Percentiles rank a stretch among this genome's conserved stretches.
Conservation (phyloP, 2,329 filamentous ascomycete genomes). For the Tolypocladium capitatum region DNA sequence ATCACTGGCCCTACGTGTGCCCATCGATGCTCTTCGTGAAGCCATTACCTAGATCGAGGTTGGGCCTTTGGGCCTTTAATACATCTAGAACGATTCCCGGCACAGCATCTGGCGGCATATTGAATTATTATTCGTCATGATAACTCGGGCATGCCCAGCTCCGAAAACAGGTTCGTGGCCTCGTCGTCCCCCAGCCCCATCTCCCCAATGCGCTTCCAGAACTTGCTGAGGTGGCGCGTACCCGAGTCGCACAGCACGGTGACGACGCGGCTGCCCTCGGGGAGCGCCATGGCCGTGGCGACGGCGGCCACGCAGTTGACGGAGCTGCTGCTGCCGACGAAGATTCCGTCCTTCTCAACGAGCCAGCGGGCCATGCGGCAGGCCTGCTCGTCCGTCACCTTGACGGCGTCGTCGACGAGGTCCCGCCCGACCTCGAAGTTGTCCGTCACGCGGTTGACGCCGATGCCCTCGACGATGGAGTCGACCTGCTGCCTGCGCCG, state of each 20-base stretch:
- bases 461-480: conserved; percentile 90
- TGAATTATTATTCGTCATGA: too few relatives aligned
- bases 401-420: conserved; percentile 79
- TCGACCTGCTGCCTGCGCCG: conserved; percentile 83
- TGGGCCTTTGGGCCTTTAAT: too few relatives aligned
- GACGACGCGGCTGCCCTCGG: conserved; percentile 53
- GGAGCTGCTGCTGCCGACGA: conserved; percentile 87
- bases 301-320: conserved; percentile 86
- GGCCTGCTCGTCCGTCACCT: conserved; percentile 79
- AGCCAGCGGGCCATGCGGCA: conserved; percentile 91
- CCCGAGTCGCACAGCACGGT: conserved; percentile 79
- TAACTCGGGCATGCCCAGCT: conserved; percentile 29
- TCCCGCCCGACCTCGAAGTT: conserved; percentile 85
- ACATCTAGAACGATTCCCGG: background rate
- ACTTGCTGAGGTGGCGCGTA: conserved; percentile 71
- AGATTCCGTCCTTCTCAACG: conserved; percentile 90
- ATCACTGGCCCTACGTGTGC: background rate
- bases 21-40: background rate
- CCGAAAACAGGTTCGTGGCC: conserved; percentile 32
- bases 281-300: conserved; percentile 49
- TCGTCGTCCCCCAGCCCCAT: conserved; percentile 50
- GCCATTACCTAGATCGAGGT: background rate
- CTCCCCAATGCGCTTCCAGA: conserved; percentile 62
- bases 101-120: background rate
- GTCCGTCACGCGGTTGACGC: conserved; percentile 83